Conservation (phyloP, 768 basidiomycete genomes). For the Neoboletus subvelutipes region DNA sequence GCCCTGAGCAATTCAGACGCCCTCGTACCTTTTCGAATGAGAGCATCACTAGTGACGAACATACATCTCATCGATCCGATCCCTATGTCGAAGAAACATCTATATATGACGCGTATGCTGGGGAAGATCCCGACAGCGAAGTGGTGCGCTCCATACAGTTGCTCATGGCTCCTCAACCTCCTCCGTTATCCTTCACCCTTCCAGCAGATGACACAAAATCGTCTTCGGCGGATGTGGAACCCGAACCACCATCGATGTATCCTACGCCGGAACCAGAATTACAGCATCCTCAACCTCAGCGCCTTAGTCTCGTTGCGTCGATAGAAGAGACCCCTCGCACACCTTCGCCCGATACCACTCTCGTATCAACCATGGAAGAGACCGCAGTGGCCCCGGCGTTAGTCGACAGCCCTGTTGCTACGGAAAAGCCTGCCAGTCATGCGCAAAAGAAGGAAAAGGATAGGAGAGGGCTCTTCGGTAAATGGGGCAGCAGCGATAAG, state of each 20-base stretch:
- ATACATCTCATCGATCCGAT: slow-evolving; percentile 51
- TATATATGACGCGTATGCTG: slow-evolving; percentile 82
- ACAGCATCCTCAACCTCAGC: slow-evolving; percentile 69
- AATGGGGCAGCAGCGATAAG: slow-evolving; percentile 63
- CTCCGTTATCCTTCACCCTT: slow-evolving; percentile 25
- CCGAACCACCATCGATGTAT: slow-evolving; percentile 33
- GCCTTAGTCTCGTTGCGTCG: slow-evolving; percentile 35
- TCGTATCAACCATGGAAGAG: slow-evolving; percentile 27
- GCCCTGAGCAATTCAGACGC: slow-evolving; percentile 38
- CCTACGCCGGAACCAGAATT: slow-evolving; percentile 42
- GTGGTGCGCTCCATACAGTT: slow-evolving; percentile 19
- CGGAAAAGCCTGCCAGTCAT: slow-evolving; percentile 28
- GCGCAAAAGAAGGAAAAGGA: slow-evolving; percentile 65
- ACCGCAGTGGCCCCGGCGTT: slow-evolving; percentile 28
- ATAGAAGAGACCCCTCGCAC: slow-evolving; percentile 47
- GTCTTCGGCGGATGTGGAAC: slow-evolving; percentile 7
- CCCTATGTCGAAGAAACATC: slow-evolving; percentile 79
- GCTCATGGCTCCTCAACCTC: slow-evolving; percentile 20
- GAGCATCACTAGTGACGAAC: slow-evolving; percentile 41
- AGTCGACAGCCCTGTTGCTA: slow-evolving; percentile 17
- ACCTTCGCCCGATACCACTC: slow-evolving; percentile 54
- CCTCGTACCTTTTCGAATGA: slow-evolving; percentile 37
- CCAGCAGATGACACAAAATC: slow-evolving; percentile 16
- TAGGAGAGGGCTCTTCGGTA: slow-evolving; percentile 64
- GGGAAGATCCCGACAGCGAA: slow-evolving; percentile 52